Evolutionary conservation across 768 basidiomycete genomes (phyloP).

Genomic region (Coprinopsis sp.): DNA sequence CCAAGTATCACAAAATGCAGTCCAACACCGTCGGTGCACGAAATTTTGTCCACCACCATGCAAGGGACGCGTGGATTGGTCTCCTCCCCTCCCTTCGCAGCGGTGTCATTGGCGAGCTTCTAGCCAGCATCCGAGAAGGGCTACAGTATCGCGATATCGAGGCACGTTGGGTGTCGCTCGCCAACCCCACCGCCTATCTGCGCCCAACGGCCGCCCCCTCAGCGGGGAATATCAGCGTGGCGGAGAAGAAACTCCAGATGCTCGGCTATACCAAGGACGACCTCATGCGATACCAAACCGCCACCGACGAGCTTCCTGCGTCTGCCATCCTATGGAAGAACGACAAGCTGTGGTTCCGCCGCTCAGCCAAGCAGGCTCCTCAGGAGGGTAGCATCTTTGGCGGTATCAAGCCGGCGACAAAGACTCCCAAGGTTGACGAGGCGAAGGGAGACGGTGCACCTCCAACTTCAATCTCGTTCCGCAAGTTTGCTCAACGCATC

Average conservation of each 20-base stretch:
- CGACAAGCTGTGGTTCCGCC: neutral
- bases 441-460: neutral
- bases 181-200: conserved; percentile 1
- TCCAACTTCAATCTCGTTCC: conserved; percentile 2
- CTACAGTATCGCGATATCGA: neutral
- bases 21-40: neutral
- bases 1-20: neutral
- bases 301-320: conserved; percentile 2
- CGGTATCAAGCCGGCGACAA: neutral
- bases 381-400: neutral
- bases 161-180: neutral
- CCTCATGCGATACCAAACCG: neutral
- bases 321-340: neutral
- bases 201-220: conserved; percentile 4
- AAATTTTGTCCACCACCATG: neutral
- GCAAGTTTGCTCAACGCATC: neutral
- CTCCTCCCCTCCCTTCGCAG: conserved; percentile 1
- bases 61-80: neutral
- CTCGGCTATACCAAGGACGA: conserved; percentile 1
- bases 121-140: neutral
- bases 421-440: neutral
- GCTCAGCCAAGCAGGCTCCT: neutral
- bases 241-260: neutral
- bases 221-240: neutral
- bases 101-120: neutral